Evolutionary conservation across 2,329 filamentous ascomycete genomes (phyloP), one percentile per base, ranked within the genome.

Genomic region (Paraphaeosphaeria sporulosa): DNA sequence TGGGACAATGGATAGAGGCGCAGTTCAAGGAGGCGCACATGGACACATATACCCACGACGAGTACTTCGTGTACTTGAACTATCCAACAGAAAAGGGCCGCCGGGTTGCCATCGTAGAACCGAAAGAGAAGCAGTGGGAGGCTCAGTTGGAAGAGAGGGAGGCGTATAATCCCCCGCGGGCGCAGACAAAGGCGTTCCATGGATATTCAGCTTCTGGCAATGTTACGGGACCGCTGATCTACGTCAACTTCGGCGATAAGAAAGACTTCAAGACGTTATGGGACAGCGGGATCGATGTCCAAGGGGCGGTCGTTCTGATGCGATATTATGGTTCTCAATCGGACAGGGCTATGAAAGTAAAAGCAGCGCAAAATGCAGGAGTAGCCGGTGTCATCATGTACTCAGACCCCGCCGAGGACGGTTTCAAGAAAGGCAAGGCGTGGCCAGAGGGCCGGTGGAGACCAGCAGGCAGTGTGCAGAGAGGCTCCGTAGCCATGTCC

Each of bases 351-450:
- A 80, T 96, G 68, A 97, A 98, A 77, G 86, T 99, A 70, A 96
- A 94, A 79, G 91, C 92, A 10, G 95, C 95, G 0, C 92, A 97
- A 78, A 76, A 92, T 68, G 92, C 91, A 15, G 95, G 95, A 1
- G 95, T 93, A 64, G 88, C 85, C 1, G 95, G 94, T 15, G 96
- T 93, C 70, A 86, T 99, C 58, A 91, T 97, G 59, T 99, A 97
- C 81, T 96, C 90, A 54, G 95, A 98, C 74, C 94, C 94, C 0
- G 84, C 85, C 1, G 90, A 97, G 53, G 91, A 96, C 73, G 93
- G 93, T 1, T 95, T 94, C 70, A 77, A 86, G 30, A 86, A 87
- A 66, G 94, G 93, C 4, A 83, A 88, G 0, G 84, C 87, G 0
- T 93, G 89, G 66, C 94, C 94, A 0, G 82, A 90, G 25, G 94